phyloP scores from a whole-genome alignment of 2,329 filamentous ascomycete species.

The Byssoonygena ceratinophila region DNA sequence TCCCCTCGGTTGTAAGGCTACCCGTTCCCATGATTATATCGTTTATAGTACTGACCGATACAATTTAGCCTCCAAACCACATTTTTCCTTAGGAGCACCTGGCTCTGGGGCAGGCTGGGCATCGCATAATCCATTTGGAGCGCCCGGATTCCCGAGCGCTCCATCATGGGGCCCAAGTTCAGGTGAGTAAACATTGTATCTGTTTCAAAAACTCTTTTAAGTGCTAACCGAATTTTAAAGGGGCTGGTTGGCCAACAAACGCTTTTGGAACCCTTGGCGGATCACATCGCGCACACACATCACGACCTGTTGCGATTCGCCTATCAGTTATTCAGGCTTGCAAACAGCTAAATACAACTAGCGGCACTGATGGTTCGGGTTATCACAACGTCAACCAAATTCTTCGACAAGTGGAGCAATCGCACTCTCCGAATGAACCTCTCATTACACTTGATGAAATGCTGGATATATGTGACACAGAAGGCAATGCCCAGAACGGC shows the following conservation, averaged over 20 bases:
- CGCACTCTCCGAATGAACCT: conserved; percentile 50
- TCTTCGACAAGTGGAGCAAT: conserved; percentile 50
- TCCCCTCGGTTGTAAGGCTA: conserved; percentile 32
- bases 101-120: conserved; percentile 29
- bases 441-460: conserved; percentile 56
- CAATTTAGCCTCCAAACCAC: conserved; percentile 25
- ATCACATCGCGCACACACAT: conserved; percentile 44
- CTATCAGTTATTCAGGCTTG: conserved; percentile 69
- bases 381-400: conserved; percentile 60
- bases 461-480: conserved; percentile 76
- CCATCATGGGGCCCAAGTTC: conserved; percentile 32
- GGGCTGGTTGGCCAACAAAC: conserved; percentile 39
- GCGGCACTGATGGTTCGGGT: conserved; percentile 41
- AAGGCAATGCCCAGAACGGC: conserved; percentile 75
- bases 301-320: conserved; percentile 59
- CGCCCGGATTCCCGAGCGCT: conserved; percentile 28
- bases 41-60: background rate
- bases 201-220: background rate
- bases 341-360: conserved; percentile 47
- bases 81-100: conserved; percentile 25
- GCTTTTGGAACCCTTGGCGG: conserved; percentile 42
- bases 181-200: conserved; percentile 23
- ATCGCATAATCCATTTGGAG: conserved; percentile 30
- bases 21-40: background rate
- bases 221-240: conserved; percentile 23